These are phyloP conservation scores for Boletales sp. DNA, from an alignment of 768 basidiomycete genomes.

Conservation along the genomic window DNA sequence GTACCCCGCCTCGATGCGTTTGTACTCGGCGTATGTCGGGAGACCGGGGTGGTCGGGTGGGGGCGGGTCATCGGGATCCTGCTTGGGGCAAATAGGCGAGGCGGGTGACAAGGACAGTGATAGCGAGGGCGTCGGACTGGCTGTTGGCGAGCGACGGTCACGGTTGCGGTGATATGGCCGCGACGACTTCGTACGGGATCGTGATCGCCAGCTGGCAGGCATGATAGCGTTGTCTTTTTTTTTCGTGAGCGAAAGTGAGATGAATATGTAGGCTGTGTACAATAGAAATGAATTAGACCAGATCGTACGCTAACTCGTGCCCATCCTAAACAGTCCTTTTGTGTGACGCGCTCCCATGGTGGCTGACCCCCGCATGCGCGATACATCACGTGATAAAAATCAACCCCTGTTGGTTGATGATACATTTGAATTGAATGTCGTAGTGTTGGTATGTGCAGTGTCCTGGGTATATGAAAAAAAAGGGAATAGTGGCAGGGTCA, in stretches of 20 bases:
- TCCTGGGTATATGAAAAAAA: not conserved
- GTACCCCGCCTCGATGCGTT: constrained; percentile 55
- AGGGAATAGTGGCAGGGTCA: constrained; percentile 10
- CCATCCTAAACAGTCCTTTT: not conserved
- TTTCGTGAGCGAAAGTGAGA: constrained; percentile 1
- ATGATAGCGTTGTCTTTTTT: constrained; percentile 9
- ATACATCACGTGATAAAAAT: constrained; percentile 30
- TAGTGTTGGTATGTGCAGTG: not conserved
- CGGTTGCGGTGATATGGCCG: constrained; percentile 15
- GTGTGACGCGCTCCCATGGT: constrained; percentile 10
- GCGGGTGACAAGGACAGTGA: not conserved
- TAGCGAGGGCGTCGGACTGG: constrained; percentile 2
- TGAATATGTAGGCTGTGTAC: constrained; percentile 27
- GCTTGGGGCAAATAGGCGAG: not conserved
- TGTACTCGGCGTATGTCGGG: constrained; percentile 60
- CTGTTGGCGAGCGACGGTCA: constrained; percentile 11
- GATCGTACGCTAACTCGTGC: constrained; percentile 9
- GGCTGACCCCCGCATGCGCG: constrained; percentile 27
- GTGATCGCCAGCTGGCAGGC: constrained; percentile 19
- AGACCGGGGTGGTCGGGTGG: constrained; percentile 42
- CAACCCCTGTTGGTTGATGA: constrained; percentile 8
- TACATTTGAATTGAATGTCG: not conserved
- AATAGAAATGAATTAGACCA: constrained; percentile 14
- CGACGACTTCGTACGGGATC: constrained; percentile 1
- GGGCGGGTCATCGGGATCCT: not conserved